Percentiles rank a stretch among this genome's conserved stretches.
phyloP scores from a whole-genome alignment of 2,329 filamentous ascomycete species.

The Alternaria sp. region DNA sequence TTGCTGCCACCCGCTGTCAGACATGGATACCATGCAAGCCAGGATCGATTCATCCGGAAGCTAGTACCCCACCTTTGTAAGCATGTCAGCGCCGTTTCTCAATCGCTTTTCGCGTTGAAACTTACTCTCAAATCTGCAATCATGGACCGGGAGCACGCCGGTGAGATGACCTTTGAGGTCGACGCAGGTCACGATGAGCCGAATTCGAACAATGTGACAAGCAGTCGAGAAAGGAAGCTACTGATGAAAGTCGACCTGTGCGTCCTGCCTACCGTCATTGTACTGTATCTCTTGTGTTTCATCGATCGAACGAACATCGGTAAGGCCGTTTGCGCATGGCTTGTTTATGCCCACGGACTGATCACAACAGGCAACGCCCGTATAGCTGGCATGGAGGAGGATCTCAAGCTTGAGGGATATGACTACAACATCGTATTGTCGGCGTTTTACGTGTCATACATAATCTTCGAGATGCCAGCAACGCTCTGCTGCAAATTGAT shows the following conservation, averaged over 20 bases:
- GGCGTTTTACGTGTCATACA: constrained; percentile 74
- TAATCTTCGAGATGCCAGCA: constrained; percentile 72
- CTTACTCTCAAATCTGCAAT: background rate
- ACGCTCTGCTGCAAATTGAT: constrained; percentile 73
- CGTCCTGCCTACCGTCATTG: constrained; percentile 66
- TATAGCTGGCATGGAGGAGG: constrained; percentile 67
- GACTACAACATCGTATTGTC: constrained; percentile 72
- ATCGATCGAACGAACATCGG: constrained; percentile 74
- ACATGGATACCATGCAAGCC: background rate
- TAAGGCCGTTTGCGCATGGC: constrained; percentile 39
- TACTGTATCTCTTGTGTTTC: constrained; percentile 73
- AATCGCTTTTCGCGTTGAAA: background rate
- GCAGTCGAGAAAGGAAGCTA: constrained; percentile 59
- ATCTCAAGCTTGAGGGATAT: constrained; percentile 63
- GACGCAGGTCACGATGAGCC: constrained; percentile 11
- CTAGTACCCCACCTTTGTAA: background rate
- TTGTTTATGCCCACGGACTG: background rate
- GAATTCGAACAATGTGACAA: constrained; percentile 58
- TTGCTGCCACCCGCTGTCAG: background rate
- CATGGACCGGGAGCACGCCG: constrained; percentile 10
- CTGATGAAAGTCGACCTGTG: constrained; percentile 67
- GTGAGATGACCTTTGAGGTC: constrained; percentile 4
- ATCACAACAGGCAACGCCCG: constrained; percentile 64
- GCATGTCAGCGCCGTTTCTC: background rate
- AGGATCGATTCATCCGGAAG: background rate